A percentile compares a stretch with the other conserved stretches of the same genome.
These are phyloP conservation scores for Tieghemostelium lacteum DNA, from an alignment of 78 protist species.

Conservation along the genomic window DNA sequence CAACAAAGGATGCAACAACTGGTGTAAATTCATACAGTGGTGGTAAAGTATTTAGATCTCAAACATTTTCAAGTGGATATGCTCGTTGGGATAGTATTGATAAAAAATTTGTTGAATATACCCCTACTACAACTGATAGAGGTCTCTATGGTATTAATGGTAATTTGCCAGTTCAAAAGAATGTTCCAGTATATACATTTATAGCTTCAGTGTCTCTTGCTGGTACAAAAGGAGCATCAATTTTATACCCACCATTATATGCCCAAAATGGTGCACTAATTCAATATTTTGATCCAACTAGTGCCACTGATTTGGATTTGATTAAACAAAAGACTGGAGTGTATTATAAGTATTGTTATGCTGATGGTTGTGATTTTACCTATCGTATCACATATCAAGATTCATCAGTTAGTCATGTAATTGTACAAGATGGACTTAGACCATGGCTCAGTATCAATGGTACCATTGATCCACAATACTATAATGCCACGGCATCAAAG, in stretches of 20 bases:
- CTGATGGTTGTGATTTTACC: slow-evolving; percentile 46
- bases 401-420: neutral
- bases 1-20: slow-evolving; percentile 8
- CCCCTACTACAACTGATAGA: neutral
- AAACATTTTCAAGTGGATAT: neutral
- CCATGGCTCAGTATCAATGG: neutral
- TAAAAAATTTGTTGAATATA: neutral
- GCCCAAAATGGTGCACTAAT: slow-evolving; percentile 18
- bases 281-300: slow-evolving; percentile 41
- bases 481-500: neutral
- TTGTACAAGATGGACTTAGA: slow-evolving; percentile 1
- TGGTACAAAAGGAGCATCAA: neutral
- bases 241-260: slow-evolving; percentile 12
- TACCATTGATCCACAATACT: neutral
- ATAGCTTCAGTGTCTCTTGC: neutral
- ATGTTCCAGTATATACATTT: slow-evolving; percentile 28
- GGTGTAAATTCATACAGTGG: slow-evolving; percentile 2
- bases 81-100: slow-evolving; percentile 4
- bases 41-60: neutral
- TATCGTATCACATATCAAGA: slow-evolving; percentile 17
- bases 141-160: neutral
- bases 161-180: slow-evolving; percentile 8
- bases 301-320: neutral
- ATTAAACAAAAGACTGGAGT: neutral
- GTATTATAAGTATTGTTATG: slow-evolving; percentile 20